Percentiles rank a stretch among this genome's conserved stretches.
phyloP scores from a whole-genome alignment of 371 early-diverging fungal genomes.

The Apophysomyces variabilis region DNA sequence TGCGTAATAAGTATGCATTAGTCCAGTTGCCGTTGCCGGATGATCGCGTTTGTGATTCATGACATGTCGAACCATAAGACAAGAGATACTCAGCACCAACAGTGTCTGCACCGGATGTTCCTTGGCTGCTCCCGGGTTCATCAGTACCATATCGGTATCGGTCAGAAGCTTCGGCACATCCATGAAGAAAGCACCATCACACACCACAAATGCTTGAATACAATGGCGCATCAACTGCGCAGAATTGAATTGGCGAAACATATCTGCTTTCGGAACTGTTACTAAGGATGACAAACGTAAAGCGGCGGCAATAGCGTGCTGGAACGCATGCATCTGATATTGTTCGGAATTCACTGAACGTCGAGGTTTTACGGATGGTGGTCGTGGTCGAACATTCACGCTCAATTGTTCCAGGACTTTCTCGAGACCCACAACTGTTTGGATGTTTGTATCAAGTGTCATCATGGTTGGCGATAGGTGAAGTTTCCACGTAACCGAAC shows the following conservation, averaged over 20 bases:
- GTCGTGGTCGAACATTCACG: constrained; percentile 44
- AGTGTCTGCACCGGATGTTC: constrained; percentile 37
- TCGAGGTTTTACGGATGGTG: constrained; percentile 20
- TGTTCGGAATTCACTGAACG: constrained; percentile 17
- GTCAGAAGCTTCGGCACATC: constrained; percentile 37
- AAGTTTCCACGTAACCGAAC: constrained; percentile 48
- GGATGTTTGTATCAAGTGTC: constrained; percentile 52
- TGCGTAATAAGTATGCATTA: constrained; percentile 41
- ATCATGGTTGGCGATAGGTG: constrained; percentile 46
- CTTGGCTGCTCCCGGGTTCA: constrained; percentile 34
- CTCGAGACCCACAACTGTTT: constrained; percentile 48
- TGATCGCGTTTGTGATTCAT: constrained; percentile 32
- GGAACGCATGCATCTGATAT: constrained; percentile 28
- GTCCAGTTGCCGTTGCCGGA: constrained; percentile 27
- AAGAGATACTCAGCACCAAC: constrained; percentile 42
- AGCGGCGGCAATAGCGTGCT: constrained; percentile 27
- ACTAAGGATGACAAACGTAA: constrained; percentile 22
- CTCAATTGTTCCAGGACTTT: constrained; percentile 49
- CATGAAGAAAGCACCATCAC: constrained; percentile 44
- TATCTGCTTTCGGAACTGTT: constrained; percentile 19
- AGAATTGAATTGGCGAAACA: constrained; percentile 40
- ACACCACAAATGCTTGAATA: constrained; percentile 44
- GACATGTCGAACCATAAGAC: constrained; percentile 46
- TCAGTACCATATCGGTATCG: constrained; percentile 38
- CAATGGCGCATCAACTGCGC: constrained; percentile 47